These are phyloP conservation scores for Leptographium wingfieldii DNA, from an alignment of 2,329 filamentous ascomycete genomes.

Conservation along the genomic window DNA sequence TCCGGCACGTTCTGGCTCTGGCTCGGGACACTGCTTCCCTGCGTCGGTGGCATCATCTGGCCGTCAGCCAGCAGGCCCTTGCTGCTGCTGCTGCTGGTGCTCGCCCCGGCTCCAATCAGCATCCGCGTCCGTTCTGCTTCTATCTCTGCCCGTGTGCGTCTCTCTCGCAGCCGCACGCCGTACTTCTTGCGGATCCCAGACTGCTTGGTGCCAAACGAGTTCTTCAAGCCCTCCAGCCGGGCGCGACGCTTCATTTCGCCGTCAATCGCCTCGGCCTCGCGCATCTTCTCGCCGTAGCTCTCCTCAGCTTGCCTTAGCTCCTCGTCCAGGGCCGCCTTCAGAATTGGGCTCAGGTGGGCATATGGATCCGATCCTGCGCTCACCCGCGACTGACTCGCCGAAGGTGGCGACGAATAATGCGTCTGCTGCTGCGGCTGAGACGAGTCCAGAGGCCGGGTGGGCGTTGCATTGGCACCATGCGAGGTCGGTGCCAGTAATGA, in stretches of 20 bases:
- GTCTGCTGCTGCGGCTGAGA: neutral
- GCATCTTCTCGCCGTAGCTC: slow-evolving; percentile 28
- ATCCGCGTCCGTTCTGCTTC: slow-evolving; percentile 28
- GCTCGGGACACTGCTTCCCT: neutral
- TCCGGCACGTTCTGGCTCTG: neutral
- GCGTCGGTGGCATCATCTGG: neutral
- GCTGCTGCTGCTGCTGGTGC: slow-evolving; percentile 3
- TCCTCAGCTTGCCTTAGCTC: slow-evolving; percentile 26
- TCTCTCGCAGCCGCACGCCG: slow-evolving; percentile 39
- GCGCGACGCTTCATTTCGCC: slow-evolving; percentile 20
- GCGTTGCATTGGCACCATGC: neutral
- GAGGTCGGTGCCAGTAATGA: neutral
- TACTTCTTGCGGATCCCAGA: slow-evolving; percentile 45
- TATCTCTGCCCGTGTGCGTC: slow-evolving; percentile 34
- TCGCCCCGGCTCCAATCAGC: slow-evolving; percentile 16
- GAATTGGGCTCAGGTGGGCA: slow-evolving; percentile 25
- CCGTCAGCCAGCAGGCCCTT: neutral
- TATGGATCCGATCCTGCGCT: slow-evolving; percentile 26
- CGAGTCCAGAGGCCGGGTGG: neutral
- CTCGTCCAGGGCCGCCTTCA: slow-evolving; percentile 19
- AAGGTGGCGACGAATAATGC: slow-evolving; percentile 1
- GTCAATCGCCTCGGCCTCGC: slow-evolving; percentile 25
- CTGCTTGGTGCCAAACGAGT: slow-evolving; percentile 42
- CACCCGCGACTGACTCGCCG: neutral
- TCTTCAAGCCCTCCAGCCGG: slow-evolving; percentile 31